A percentile compares a stretch with the other conserved stretches of the same genome.
These are phyloP conservation scores for Carex parvula DNA, from an alignment of 176 grass and related monocot genomes.

Conservation along the genomic window DNA sequence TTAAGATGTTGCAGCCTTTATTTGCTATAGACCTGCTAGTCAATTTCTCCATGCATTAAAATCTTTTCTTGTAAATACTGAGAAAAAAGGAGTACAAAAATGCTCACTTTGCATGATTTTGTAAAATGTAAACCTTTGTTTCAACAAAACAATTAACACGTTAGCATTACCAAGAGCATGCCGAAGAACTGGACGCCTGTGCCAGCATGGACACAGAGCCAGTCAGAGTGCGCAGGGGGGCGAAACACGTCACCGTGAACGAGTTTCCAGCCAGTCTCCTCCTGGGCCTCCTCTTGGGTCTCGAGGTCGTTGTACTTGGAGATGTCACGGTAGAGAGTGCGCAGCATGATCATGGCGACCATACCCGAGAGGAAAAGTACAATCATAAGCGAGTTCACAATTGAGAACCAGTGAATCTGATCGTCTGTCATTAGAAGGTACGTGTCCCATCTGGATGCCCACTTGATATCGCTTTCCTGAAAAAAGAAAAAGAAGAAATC, in stretches of 20 bases:
- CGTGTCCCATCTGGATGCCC: constrained; percentile 90
- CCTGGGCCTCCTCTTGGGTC: constrained; percentile 83
- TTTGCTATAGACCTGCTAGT: not conserved
- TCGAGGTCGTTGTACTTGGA: constrained; percentile 92
- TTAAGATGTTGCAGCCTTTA: not conserved
- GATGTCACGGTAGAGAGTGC: constrained; percentile 85
- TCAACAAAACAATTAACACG: not conserved
- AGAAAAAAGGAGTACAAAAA: not conserved
- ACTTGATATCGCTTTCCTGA: constrained; percentile 91
- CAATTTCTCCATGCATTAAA: not conserved
- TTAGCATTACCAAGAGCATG: constrained; percentile 56
- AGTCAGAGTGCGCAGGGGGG: constrained; percentile 57
- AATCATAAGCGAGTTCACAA: constrained; percentile 93
- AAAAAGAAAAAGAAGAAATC: constrained; percentile 25
- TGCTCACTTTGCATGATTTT: not conserved
- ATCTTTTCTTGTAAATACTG: not conserved
- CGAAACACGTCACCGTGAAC: constrained; percentile 86
- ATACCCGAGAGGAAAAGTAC: constrained; percentile 95
- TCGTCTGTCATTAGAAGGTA: constrained; percentile 92
- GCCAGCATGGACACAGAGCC: constrained; percentile 86
- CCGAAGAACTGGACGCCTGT: constrained; percentile 79
- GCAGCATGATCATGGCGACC: constrained; percentile 97
- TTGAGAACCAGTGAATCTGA: constrained; percentile 96
- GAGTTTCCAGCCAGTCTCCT: constrained; percentile 96
- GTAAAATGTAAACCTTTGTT: not conserved